Evolutionary conservation across 805 yeast genomes (phyloP).

Genomic region (Tetrapisispora nanseiensis): DNA sequence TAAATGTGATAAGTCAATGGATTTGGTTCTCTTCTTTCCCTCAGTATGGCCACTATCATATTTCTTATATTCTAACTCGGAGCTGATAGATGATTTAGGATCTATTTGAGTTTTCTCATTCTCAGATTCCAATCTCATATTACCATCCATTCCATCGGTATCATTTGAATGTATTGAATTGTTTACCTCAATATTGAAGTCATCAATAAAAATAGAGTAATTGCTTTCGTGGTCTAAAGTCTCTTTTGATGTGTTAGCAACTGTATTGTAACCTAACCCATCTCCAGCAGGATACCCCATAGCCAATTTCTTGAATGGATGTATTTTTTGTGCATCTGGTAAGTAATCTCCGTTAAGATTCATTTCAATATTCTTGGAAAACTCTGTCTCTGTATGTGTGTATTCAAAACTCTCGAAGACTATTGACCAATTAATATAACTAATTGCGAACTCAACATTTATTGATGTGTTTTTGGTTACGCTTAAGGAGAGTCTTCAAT

Average conservation of each 20-base stretch:
- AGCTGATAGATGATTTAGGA: not conserved
- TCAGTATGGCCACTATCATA: not conserved
- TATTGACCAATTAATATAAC: too few relatives aligned
- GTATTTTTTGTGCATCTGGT: not conserved
- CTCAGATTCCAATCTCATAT: too few relatives aligned
- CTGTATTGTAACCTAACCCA: not conserved
- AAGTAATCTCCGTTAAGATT: not conserved
- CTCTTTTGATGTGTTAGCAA: not conserved
- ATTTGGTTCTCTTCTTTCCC: constrained; percentile 23
- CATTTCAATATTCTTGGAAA: too few relatives aligned
- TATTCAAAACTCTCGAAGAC: too few relatives aligned
- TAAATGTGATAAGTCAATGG: constrained; percentile 36
- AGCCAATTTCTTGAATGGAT: not conserved
- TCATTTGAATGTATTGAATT: not conserved
- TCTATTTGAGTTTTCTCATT: not conserved
- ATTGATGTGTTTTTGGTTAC: too few relatives aligned
- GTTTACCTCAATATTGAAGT: not conserved
- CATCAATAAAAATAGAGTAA: not conserved
- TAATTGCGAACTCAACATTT: too few relatives aligned
- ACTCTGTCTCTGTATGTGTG: too few relatives aligned
- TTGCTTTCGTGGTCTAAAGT: not conserved
- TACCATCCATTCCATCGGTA: not conserved
- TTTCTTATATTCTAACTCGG: not conserved
- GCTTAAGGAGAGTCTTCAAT: too few relatives aligned
- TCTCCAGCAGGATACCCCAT: not conserved